Percentiles rank a stretch among this genome's conserved stretches.
Evolutionary conservation across 768 basidiomycete genomes (phyloP).

Genomic region (Lactarius sanguifluus): DNA sequence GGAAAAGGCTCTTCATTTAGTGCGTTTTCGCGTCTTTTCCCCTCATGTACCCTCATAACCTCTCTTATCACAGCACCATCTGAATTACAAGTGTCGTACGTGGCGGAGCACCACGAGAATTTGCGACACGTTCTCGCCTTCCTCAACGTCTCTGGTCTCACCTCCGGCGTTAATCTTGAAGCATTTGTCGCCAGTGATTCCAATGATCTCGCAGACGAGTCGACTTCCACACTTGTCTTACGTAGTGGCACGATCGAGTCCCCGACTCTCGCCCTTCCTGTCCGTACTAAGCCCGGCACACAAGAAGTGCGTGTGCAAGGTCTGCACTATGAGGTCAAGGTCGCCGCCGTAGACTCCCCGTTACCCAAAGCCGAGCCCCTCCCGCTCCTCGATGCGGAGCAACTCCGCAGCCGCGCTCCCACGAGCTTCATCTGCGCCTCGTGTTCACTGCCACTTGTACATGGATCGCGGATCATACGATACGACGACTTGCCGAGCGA

Average conservation of each 20-base stretch:
- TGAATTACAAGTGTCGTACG: constrained; percentile 46
- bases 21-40: constrained; percentile 26
- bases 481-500: constrained; percentile 93
- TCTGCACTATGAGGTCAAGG: constrained; percentile 70
- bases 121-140: constrained; percentile 79
- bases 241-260: constrained; percentile 60
- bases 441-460: constrained; percentile 71
- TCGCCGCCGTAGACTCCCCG: constrained; percentile 39
- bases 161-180: constrained; percentile 52
- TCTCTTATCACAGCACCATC: constrained; percentile 4
- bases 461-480: constrained; percentile 45
- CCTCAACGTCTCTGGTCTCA: constrained; percentile 54
- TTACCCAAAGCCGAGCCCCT: constrained; percentile 31
- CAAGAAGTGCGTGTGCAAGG: constrained; percentile 56
- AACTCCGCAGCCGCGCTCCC: constrained; percentile 55
- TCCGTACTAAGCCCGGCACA: constrained; percentile 56
- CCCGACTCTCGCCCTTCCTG: constrained; percentile 54
- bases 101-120: constrained; percentile 84
- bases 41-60: neutral
- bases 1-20: constrained; percentile 32
- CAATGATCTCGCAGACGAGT: constrained; percentile 27
- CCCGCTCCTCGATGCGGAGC: constrained; percentile 68
- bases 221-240: constrained; percentile 49
- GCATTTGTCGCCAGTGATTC: constrained; percentile 62
- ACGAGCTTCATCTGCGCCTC: constrained; percentile 74